Evolutionary conservation across 2,329 filamentous ascomycete genomes (phyloP), one percentile per base, ranked within the genome.

Genomic region (Aspergillus ibericus): DNA sequence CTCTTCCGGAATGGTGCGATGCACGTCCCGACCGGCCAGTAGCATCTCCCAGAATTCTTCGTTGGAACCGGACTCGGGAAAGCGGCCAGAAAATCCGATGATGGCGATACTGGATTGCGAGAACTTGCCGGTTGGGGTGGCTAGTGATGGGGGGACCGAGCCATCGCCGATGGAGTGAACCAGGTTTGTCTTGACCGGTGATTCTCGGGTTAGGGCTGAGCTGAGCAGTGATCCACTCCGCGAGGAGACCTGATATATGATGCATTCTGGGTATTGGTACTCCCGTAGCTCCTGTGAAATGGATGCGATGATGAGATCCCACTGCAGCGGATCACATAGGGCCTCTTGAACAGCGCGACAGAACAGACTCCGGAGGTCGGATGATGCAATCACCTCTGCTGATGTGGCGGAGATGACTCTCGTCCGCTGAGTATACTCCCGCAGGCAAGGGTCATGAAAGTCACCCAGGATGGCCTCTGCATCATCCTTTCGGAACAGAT

Each of bases 71-170:
- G 89, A 88, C 66, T 88, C 86, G 1, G 90, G 90, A 72, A 91
- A 92, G 52, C 90, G 84, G 53, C 90, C 89, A 50, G 90, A 84
- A 83, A 91, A 90, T 53, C 92, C 92, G 32, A 96, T 88, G 62
- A 96, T 92, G 59, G 92, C 92, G 62, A 96, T 84, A 74, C 92
- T 92, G 70, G 85, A 84, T 25, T 58, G 22, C 3, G 44, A 53
- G 12, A 58, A 56, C n/a, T 55, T 49, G 15, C 55, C 58, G 2
- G 55, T 47, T n/a, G 38, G 15, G n/a, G 27, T 54, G 2, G 25
- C 34, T 12, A 7, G 36, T 12, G 15, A 9, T 15, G 29, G 8
- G 8, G 25, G 16, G 2, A 34, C 25, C 3, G 38, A 13, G 4
- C 6, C 51, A 32, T 53, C 51, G 5, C 42, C 51, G 10, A 53